Evolutionary conservation across 306 rosid genomes (phyloP).

Genomic region (Medicago arabica): DNA sequence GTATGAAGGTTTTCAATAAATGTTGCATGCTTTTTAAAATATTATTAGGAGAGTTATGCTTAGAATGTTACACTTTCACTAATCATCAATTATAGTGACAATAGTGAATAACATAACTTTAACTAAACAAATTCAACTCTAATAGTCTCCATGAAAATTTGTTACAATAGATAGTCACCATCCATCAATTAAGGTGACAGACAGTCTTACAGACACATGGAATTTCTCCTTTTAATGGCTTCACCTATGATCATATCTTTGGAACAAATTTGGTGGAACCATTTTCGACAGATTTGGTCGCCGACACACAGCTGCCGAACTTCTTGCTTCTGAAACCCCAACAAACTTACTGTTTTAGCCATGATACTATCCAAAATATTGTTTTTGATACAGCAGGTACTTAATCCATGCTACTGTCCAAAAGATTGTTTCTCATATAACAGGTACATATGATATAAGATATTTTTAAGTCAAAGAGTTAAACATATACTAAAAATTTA

Average conservation of each 20-base stretch:
- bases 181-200: conserved; percentile 42
- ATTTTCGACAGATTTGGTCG: conserved; percentile 80
- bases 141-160: too few species aligned
- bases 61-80: too few species aligned
- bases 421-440: background rate
- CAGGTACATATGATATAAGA: conserved; percentile 44
- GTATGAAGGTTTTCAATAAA: too few species aligned
- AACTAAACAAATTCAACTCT: too few species aligned
- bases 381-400: conserved; percentile 56
- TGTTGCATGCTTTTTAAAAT: too few species aligned
- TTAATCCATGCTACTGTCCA: too few species aligned
- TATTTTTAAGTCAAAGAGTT: background rate
- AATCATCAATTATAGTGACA: too few species aligned
- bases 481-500: background rate
- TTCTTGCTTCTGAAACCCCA: conserved; percentile 71
- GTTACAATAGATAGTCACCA: too few species aligned
- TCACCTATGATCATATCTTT: conserved; percentile 86
- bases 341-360: conserved; percentile 70
- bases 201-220: conserved; percentile 75
- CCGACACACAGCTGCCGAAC: conserved; percentile 91
- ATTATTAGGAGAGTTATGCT: too few species aligned
- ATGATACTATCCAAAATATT: conserved; percentile 83
- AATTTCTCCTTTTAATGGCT: conserved; percentile 84
- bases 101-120: too few species aligned
- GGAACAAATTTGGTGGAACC: conserved; percentile 98